Evolutionary conservation across 2,329 filamentous ascomycete genomes (phyloP), one percentile per base, ranked within the genome.

Genomic region (Fusarium nanum): DNA sequence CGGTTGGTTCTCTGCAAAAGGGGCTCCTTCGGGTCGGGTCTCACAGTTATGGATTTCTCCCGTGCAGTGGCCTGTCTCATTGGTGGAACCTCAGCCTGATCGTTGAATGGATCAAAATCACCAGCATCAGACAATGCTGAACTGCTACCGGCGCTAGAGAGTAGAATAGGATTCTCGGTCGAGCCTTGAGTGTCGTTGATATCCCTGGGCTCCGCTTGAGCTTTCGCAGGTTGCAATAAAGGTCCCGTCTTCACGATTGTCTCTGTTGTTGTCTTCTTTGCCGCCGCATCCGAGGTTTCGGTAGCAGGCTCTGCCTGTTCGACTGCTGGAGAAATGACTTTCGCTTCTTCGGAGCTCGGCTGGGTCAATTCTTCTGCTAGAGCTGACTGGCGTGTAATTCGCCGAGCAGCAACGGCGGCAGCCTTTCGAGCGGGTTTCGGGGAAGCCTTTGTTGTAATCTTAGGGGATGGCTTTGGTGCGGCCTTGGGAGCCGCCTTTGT

Each of bases 131-230:
- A 70, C 1, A 45, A 23, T 2, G 30, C 45, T 6, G 56, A 65
- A 40, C 65, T 71, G 9, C 53, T 50, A 11, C 30, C 53, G 32
- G 67, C 67, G 20, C 73, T 75, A 20, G 73, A 71, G 7, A 75
- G 54, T 22, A 71, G 41, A 27, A 75, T 63, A 30, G 58, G 53
- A 7, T 64, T 56, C 6, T 60, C n/a, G 5, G 46, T 45, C 5
- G 34, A 34, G 12, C 49, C 57, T 20, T 50, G 53, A 18, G 41
- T 28, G n/a, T 66, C 25, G 5, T 42, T 12, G 12, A 8, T 47
- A 10, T 18, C 16, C 14, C 37, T 28, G 6, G 18, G 13, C 18
- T 12, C 13, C 12, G 49, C 32, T 42, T 53, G 46, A 6, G 16
- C 27, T 41, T 34, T 6, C 18, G 7, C 1, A n/a, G 45, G 9